Base-by-base conservation (phyloP, 73 alveolate genomes). In the Tetrahymena elliotti region DNA sequence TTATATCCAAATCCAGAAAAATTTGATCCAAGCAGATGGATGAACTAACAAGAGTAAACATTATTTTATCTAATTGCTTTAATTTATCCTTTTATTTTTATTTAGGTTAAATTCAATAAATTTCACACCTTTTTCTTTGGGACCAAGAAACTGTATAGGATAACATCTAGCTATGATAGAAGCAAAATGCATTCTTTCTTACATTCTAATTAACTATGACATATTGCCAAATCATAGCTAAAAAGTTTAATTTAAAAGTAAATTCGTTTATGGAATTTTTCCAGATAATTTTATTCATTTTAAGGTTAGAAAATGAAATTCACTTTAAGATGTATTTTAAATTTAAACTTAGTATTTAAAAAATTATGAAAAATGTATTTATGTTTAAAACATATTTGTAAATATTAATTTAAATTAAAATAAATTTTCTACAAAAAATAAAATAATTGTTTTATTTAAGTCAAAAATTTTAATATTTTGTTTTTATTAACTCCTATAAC, bases 1-100 rank as follows among this genome's bases (percentile, higher is more conserved):
- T 0, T 83, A n/a, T 94, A 31, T 92, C 24, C 68, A 13, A 53
- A 94, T 38, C 96, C 96, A 31, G 38, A 84, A 3, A 53, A 93
- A 31, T 94, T 94, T 33, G 47, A 94, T 16, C 96, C 96, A 16
- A 54, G 31, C 18, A 94, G 96, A 94, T 94, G 96, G 96, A 94
- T 68, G 39, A 68, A 68, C 0, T 10, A 9, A 68, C 16, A n/a
- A 68, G 88, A 68, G 88, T 24, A 84, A 39, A 20, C 68, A 24
- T 36, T 35, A n/a, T 38, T n/a, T 84, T 47, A 84, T 33, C 93
- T n/a, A 54, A n/a, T 54, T 16, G 11, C 20, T 1, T 13, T 54
- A 54, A 10, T 6, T 54, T 16, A 31, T n/a, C 31, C 2, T 2
- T 54, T 54, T 6, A 54, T 3, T 13, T 54, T 54, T 13, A 35